Base-by-base conservation (phyloP, 495 filamentous ascomycete species). In the Glonium stellatum region DNA sequence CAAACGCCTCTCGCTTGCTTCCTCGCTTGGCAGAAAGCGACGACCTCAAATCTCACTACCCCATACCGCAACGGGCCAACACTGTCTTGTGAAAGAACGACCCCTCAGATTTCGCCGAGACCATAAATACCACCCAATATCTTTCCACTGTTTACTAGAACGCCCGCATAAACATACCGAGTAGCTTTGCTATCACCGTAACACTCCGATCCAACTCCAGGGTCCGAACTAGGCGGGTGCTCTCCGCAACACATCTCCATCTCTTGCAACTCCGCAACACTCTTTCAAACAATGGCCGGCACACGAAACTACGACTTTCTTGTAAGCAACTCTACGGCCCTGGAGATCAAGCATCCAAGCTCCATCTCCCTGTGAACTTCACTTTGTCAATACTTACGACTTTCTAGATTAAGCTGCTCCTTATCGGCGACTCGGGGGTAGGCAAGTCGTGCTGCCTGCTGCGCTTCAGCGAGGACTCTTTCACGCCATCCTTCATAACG, bases 261-360 rank as follows among this genome's bases (percentile, higher is more conserved):
- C n/a, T n/a, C n/a, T n/a, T n/a, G n/a, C n/a, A 25, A 46, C 35
- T 21, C 60, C 59, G 50, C 27, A 54, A 55, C 47, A 18, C 60
- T 27, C 52, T n/a, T 65, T 56, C 58, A 54, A 60, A 78, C 70
- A 77, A 98, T 98, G 93, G 92, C 93, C 64, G 89, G 90, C 66
- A 95, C 91, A 76, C 83, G 93, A 71, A 97, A 97, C 76, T 98
- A 98, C 73, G 93, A 98, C 72, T 97, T 97, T 74, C 79, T 98
- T 77, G 92, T 97, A 84, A 67, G 82, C 78, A 35, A 36, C 69
- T 67, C 25, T 51, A 51, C 67, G 48, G 61, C 44, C 48, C 47
- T 31, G 11, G 22, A 15, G 34, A 47, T 35, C 52, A 48, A 31
- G 6, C 27, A 31, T 31, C 27, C 27, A 31, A 31, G 18, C 10